Evolutionary conservation across 805 yeast species (phyloP), one percentile per base, ranked within the genome.

Genomic region (Spathaspora hagerdaliae): DNA sequence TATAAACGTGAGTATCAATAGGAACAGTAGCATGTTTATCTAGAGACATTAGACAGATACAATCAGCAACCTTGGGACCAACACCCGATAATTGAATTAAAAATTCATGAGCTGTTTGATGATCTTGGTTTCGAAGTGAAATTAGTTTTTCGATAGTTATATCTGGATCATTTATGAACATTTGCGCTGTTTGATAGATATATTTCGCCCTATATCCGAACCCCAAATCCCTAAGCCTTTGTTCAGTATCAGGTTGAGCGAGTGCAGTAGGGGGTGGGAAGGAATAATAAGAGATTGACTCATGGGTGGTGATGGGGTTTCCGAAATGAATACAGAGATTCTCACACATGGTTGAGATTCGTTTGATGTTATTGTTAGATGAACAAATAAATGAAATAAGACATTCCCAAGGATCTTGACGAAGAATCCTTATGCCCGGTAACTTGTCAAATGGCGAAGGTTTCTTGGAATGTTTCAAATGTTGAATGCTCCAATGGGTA

Each of bases 341-440:
- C 51, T 87, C 88, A 61, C 97, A 94, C 96, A 94, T 90, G 56
- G 85, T 84, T 2, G 96, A 85, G 39, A 94, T 94, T 33, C 99
- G 74, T 58, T 92, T 89, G 44, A 94, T 94, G 57, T 94, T 94
- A 65, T 94, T 94, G 63, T 94, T 94, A n/a, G 96, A 83, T 1
- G 96, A 88, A 65, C 98, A 94, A 9, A 94, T 94, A 52, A 92
- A 94, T 2, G 94, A 86, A 14, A 92, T 69, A 38, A 90, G 69
- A 37, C 92, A 89, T 54, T 94, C 99, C 98, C 98, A 94, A 0
- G 99, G 98, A 52, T 92, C 97, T 62, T 94, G 98, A 33, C 91
- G 74, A 27, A 94, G 73, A 51, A 92, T 88, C 29, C 99, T 69
- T 14, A 92, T 82, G 0, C 97, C 98, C 4, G 71, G 71, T 45